These are phyloP conservation scores for Solanum chmielewskii DNA, from an alignment of 257 asterid genomes.

Conservation along the genomic window DNA sequence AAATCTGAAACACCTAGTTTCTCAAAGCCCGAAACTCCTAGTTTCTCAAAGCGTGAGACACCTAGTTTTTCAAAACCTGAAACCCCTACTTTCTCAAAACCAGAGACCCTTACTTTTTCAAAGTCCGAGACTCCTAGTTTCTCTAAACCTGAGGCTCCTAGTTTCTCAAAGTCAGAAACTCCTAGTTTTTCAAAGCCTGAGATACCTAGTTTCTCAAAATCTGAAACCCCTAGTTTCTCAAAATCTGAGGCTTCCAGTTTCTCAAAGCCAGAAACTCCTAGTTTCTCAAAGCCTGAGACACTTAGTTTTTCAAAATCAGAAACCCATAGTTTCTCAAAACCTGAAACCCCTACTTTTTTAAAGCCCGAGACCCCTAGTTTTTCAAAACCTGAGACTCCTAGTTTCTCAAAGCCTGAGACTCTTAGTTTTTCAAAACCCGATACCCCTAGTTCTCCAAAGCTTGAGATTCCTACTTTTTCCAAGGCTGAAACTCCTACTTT, in stretches of 20 bases:
- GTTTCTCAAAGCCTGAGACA: background rate
- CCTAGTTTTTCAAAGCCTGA: too few relatives aligned
- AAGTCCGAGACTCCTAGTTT: too few relatives aligned
- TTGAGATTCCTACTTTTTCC: too few relatives aligned
- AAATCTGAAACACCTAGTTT: too few relatives aligned
- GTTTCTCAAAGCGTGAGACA: too few relatives aligned
- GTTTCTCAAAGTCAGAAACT: too few relatives aligned
- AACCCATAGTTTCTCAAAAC: background rate
- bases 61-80: too few relatives aligned
- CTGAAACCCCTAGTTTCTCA: background rate
- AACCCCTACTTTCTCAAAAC: too few relatives aligned
- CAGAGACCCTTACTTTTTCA: too few relatives aligned
- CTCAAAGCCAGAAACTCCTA: accelerated
- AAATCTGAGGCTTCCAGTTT: accelerated
- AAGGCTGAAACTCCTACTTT: background rate
- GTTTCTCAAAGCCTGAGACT: background rate
- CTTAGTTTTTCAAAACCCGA: background rate
- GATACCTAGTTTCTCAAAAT: background rate
- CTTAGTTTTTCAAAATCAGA: background rate
- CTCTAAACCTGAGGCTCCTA: too few relatives aligned
- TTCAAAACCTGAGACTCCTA: background rate
- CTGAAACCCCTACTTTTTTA: background rate
- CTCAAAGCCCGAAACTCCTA: too few relatives aligned
- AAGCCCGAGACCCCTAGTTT: background rate
- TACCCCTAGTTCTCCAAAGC: background rate